Evolutionary conservation across 495 filamentous ascomycete species (phyloP), one percentile per base, ranked within the genome.

Genomic region (Trichoderma parareesei): DNA sequence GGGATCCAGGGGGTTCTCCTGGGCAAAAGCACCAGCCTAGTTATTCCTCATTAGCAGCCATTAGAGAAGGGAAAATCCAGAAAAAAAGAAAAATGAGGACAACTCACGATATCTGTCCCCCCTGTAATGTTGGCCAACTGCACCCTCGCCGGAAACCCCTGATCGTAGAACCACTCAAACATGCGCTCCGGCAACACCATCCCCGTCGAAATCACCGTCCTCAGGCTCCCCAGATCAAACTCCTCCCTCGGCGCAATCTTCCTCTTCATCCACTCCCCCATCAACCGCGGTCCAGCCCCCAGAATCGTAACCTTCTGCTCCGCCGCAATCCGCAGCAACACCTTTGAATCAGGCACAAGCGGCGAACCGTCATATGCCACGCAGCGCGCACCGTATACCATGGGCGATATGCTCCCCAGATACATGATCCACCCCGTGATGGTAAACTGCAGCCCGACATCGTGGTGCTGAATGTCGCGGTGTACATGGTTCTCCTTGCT

Each of bases 351-450:
- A 0, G 90, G 90, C 61, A 85, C 75, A 4, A 62, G 18, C 5
- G 90, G 90, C 4, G 84, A 88, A 14, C 90, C 90, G 71, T 93
- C 90, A 72, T 92, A 93, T 6, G 91, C 71, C 57, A 93, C 71
- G 9, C 83, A 73, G 40, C 82, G 78, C 0, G 78, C 78, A 8
- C 90, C 88, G 35, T 74, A 70, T 0, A 87, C 69, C 14, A 91
- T 75, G 3, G 75, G 73, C 40, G 75, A 73, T 18, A 88, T 74
- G 60, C 78, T 79, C 20, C 81, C 71, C 40, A 90, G 73, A 72
- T 93, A 93, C 90, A 93, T 93, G 70, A 93, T 92, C 90, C 90
- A 93, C 6, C 90, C 90, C 0, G 87, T 90, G 53, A 84, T 86
- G 16, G 81, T 85, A 67, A 82, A 86, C 75, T 90, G 83, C 64